Evolutionary conservation across 2,329 filamentous ascomycete genomes (phyloP).

Genomic region (Karstenula rhodostoma): DNA sequence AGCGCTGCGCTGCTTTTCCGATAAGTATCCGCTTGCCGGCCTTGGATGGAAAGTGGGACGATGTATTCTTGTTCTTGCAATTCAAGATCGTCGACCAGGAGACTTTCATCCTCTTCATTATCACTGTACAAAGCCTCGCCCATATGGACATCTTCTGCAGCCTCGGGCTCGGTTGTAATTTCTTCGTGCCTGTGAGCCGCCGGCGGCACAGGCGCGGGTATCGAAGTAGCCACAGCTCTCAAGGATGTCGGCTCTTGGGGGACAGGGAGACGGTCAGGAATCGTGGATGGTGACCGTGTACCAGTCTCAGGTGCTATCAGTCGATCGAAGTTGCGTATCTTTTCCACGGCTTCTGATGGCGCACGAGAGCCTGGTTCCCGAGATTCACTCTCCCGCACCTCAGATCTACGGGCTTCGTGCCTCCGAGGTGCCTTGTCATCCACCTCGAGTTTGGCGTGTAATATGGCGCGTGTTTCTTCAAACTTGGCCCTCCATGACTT

Average conservation of each 20-base stretch:
- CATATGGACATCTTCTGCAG: constrained; percentile 9
- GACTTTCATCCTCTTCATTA: constrained; percentile 29
- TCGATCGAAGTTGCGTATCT: not conserved
- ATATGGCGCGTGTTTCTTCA: not conserved
- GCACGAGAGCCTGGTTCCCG: not conserved
- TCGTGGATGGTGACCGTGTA: constrained; percentile 45
- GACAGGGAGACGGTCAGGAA: constrained; percentile 39
- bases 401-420: not conserved
- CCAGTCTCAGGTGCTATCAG: constrained; percentile 18
- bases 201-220: constrained; percentile 11
- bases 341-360: not conserved
- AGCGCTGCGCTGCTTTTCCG: constrained; percentile 27
- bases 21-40: constrained; percentile 40
- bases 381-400: not conserved
- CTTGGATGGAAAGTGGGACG: constrained; percentile 43
- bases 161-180: not conserved
- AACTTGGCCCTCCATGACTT: not conserved
- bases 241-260: constrained; percentile 37
- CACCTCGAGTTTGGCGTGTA: not conserved
- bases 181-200: not conserved
- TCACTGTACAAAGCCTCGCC: constrained; percentile 32
- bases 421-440: not conserved
- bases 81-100: constrained; percentile 40
- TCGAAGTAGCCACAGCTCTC: constrained; percentile 34
- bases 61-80: constrained; percentile 41